Percentiles rank a stretch among this genome's conserved stretches.
Evolutionary conservation across 2,329 filamentous ascomycete genomes (phyloP).

Genomic region (Colletotrichum limetticola): DNA sequence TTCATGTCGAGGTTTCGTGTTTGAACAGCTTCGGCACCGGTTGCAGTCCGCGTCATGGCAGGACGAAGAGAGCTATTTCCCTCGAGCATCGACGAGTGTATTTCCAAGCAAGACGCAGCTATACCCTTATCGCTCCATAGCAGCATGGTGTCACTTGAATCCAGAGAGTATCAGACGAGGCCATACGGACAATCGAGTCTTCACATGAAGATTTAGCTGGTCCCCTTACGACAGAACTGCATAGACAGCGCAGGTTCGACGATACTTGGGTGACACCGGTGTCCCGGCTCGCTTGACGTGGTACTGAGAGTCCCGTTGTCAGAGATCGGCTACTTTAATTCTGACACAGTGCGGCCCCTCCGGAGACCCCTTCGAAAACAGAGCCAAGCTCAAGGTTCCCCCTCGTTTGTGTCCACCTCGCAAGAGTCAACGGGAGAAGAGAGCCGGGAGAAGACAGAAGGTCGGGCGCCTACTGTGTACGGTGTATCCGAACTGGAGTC

Average conservation of each 20-base stretch:
- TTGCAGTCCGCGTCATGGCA: neutral
- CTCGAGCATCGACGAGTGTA: neutral
- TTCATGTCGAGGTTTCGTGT: conserved; percentile 2
- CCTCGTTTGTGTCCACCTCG: neutral
- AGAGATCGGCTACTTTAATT: conserved; percentile 26
- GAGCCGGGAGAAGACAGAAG: neutral
- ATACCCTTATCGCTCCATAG: too few species aligned
- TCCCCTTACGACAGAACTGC: neutral
- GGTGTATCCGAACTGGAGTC: too few species aligned
- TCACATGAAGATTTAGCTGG: neutral
- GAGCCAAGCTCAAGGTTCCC: neutral
- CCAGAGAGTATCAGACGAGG: neutral
- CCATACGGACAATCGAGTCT: neutral
- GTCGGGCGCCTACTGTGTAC: neutral
- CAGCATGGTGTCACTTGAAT: neutral
- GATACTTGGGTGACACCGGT: conserved; percentile 4
- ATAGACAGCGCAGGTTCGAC: neutral
- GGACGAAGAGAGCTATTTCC: neutral
- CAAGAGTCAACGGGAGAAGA: neutral
- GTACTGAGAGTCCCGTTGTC: neutral
- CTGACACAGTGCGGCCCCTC: conserved; percentile 21
- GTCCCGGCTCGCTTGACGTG: conserved; percentile 13
- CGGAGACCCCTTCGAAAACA: neutral
- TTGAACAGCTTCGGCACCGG: neutral
- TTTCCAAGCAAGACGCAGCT: neutral